These are phyloP conservation scores for Roridomyces roridus DNA, from an alignment of 768 basidiomycete genomes.

Conservation along the genomic window DNA sequence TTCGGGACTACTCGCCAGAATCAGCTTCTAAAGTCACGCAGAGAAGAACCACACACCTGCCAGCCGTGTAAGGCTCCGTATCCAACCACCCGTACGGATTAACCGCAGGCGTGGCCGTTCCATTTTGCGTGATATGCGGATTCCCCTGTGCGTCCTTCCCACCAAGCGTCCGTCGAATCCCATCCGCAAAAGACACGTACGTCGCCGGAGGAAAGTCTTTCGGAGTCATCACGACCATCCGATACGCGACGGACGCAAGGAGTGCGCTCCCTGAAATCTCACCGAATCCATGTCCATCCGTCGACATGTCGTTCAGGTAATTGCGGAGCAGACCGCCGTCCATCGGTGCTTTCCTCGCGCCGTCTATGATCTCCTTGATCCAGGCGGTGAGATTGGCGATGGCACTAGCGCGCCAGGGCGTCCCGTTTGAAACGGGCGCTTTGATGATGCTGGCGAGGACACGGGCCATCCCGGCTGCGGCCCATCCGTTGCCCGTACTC, in stretches of 20 bases:
- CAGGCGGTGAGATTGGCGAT: conserved; percentile 34
- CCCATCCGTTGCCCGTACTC: conserved; percentile 31
- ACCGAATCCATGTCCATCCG: conserved; percentile 43
- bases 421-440: conserved; percentile 37
- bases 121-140: background rate
- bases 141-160: background rate
- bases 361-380: too few relatives aligned
- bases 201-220: background rate
- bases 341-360: conserved; percentile 35
- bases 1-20: conserved; percentile 25
- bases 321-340: conserved; percentile 48
- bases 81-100: background rate
- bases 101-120: background rate
- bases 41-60: too few relatives aligned
- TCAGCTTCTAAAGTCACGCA: too few relatives aligned
- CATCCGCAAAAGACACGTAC: background rate
- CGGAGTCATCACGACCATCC: background rate
- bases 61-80: background rate
- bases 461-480: conserved; percentile 28
- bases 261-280: conserved; percentile 51
- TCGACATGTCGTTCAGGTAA: conserved; percentile 39
- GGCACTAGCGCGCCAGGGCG: conserved; percentile 31
- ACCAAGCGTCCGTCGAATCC: background rate
- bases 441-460: conserved; percentile 49
- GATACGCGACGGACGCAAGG: conserved; percentile 38